Evolutionary conservation across 495 filamentous ascomycete genomes (phyloP).

Genomic region (Penicillium salamii): DNA sequence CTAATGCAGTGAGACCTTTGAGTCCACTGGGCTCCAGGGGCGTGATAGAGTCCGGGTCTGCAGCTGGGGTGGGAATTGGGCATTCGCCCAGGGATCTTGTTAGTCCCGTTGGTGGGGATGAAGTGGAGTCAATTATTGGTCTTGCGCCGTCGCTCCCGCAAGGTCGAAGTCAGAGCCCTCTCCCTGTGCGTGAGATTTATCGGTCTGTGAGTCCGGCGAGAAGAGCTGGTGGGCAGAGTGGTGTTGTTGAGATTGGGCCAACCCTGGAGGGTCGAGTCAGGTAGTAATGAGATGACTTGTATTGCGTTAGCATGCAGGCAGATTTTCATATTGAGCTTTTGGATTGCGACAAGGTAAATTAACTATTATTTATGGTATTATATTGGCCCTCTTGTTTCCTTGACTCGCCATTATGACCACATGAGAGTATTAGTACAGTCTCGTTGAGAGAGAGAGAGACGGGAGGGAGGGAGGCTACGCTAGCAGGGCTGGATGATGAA

Average conservation of each 20-base stretch:
- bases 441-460: too few relatives aligned
- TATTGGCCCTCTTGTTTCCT: too few relatives aligned
- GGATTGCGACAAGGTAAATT: too few relatives aligned
- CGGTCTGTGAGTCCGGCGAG: neutral
- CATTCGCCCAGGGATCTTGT: neutral
- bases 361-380: too few relatives aligned
- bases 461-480: too few relatives aligned
- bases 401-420: too few relatives aligned
- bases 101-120: neutral
- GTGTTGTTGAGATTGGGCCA: conserved; percentile 8
- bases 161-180: neutral
- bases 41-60: neutral
- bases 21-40: neutral
- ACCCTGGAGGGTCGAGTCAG: too few relatives aligned
- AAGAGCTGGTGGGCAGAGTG: neutral
- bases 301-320: too few relatives aligned
- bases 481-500: too few relatives aligned
- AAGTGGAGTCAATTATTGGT: neutral
- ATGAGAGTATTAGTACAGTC: too few relatives aligned
- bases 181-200: neutral
- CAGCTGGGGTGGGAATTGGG: neutral
- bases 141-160: neutral
- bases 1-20: neutral
- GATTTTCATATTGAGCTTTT: too few relatives aligned
- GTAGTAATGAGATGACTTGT: too few relatives aligned